Conservation (phyloP, 2,329 filamentous ascomycete species). For the Chaetothyriales sp. region DNA sequence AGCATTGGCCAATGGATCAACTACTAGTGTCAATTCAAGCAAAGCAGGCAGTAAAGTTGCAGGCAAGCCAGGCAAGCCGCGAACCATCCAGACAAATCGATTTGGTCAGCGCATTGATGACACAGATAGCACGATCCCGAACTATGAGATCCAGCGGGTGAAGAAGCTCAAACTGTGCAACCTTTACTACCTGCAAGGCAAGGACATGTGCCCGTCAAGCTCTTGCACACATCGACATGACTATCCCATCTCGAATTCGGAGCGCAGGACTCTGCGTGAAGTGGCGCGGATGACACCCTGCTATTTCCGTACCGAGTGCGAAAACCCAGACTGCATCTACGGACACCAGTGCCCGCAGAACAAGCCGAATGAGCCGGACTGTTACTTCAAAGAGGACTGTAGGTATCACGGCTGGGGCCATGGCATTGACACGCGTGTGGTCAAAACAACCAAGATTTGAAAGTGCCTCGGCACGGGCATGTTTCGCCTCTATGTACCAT, state of each 20-base stretch:
- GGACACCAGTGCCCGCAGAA: conserved; percentile 47
- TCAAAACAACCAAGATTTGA: conserved; percentile 36
- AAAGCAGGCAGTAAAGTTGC: neutral
- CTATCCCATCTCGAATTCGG: conserved; percentile 38
- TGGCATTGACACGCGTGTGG: conserved; percentile 41
- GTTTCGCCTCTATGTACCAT: neutral
- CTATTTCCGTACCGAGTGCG: conserved; percentile 40
- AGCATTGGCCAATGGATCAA: conserved; percentile 7
- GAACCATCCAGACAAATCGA: conserved; percentile 40
- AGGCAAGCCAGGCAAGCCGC: conserved; percentile 10
- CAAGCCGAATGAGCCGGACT: conserved; percentile 37
- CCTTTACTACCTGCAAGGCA: conserved; percentile 41
- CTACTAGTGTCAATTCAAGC: conserved; percentile 26
- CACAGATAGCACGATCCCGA: conserved; percentile 34
- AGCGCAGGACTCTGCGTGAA: conserved; percentile 39
- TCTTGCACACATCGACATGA: conserved; percentile 42
- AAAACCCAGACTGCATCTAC: conserved; percentile 47
- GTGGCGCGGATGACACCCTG: conserved; percentile 51
- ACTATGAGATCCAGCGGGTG: conserved; percentile 42
- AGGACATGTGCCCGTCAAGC: conserved; percentile 39
- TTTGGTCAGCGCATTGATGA: conserved; percentile 45
- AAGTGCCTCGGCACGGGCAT: neutral
- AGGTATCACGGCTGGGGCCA: conserved; percentile 44
- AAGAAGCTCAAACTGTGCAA: conserved; percentile 51
- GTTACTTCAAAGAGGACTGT: conserved; percentile 43